Evolutionary conservation across 2,329 filamentous ascomycete species (phyloP), one percentile per base, ranked within the genome.

Genomic region (Chaetomiaceae sp.): DNA sequence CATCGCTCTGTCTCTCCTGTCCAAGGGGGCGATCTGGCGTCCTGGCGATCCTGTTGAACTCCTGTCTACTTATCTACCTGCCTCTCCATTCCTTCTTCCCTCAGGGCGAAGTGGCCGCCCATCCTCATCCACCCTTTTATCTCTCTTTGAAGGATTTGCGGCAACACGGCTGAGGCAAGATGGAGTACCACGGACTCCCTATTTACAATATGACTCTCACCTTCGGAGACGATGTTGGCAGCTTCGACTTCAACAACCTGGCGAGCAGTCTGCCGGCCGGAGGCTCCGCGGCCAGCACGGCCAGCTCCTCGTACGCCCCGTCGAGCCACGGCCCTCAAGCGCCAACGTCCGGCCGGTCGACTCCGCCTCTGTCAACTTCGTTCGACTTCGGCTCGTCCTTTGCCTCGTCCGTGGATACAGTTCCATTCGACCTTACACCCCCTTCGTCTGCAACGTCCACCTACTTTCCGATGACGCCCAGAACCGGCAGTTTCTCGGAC

Each of bases 271-370:
- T 64, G 9, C 38, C 53, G 15, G 4, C 61, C 23, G 57, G 57
- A 22, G 63, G 60, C 47, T 52, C 56, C 15, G 47, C 60, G 43
- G 65, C 65, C 5, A 64, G 66, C 43, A 57, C 58, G 7, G 53
- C 61, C 20, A 66, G 65, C 52, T 69, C 67, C 22, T 69, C 65
- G 3, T 66, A 52, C 19, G 42, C 64, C 23, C 62, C 65, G 6
- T 66, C 66, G 9, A 65, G 62, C 15, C 61, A 59, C n/a, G 62
- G 62, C 38, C 66, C 67, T 4, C 67, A 62, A 49, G 70, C 68
- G 15, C 69, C 69, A 14, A 55, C 48, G 11, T 69, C 68, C 48
- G 65, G 64, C 27, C 63, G 64, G 43, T 70, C 69, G 8, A 69
- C 66, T 6, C 68, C 69, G 22, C 47, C 53, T 14, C 50, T 51